Evolutionary conservation across 768 basidiomycete genomes (phyloP), one percentile per base, ranked within the genome.

Genomic region (Boletus subparvulus): DNA sequence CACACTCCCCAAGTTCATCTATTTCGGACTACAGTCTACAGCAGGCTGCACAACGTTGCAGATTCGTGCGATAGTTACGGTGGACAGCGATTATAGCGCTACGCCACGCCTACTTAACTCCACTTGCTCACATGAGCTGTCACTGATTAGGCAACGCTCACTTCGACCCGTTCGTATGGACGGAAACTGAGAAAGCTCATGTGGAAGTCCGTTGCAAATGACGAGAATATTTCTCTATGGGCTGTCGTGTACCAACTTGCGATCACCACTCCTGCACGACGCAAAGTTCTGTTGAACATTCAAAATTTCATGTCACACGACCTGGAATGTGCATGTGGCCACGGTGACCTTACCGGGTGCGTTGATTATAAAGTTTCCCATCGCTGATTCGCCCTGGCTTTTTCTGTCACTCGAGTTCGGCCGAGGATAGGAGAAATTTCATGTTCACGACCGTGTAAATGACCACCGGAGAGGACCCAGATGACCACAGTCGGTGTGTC

Each of bases 251-350:
- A 45, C 30, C 6, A 7, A 9, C 12, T n/a, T 43, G 10, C 13
- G n/a, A 37, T 11, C 28, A n/a, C 4, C 14, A 12, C 21, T 13
- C 24, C 19, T 13, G 12, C 17, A 39, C 6, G 42, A 16, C 8
- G 35, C 16, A 50, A 33, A 19, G 17, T 24, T n/a, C 19, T 17
- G 51, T 28, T 24, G 28, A 58, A 39, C n/a, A 17, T 52, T 30
- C 43, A 45, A 30, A 28, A 6, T 26, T 16, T 41, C 37, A 6
- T 42, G 62, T 64, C 62, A 64, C 62, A 64, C 62, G 62, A 64
- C 58, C 46, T 11, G 19, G 28, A 47, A 32, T 17, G 50, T 52
- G 21, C 57, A 47, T 54, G 36, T 50, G 50, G 26, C 26, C n/a
- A 4, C 39, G 8, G 24, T 48, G 24, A n/a, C 49, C 46, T 26